phyloP scores from a whole-genome alignment of 345 rosid species.

The Pseudoturritis turrita region DNA sequence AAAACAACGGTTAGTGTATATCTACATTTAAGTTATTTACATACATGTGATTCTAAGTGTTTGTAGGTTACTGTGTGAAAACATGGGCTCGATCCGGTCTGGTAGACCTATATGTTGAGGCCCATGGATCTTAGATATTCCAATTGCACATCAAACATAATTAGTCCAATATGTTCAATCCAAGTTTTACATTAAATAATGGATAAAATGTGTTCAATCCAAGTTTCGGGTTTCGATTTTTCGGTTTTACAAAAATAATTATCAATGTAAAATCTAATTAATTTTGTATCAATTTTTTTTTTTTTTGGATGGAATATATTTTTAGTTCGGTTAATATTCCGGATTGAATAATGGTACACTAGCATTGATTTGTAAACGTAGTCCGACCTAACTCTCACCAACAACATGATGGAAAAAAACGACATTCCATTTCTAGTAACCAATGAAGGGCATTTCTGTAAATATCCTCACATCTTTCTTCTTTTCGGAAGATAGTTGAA shows the following conservation, averaged over 20 bases:
- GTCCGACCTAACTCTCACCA: slow-evolving; percentile 17
- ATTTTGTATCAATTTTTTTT: background rate
- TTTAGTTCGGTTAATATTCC: background rate
- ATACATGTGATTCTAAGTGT: too few species aligned
- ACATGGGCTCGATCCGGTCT: background rate
- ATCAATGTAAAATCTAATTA: background rate
- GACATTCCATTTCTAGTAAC: slow-evolving; percentile 4
- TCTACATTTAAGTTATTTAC: too few species aligned
- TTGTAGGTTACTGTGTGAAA: background rate
- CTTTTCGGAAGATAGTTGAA: background rate
- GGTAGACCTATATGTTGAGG: background rate
- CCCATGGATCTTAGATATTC: background rate
- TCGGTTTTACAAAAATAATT: background rate
- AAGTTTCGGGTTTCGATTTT: background rate
- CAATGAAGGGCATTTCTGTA: background rate
- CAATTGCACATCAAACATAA: background rate
- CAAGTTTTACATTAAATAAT: too few species aligned
- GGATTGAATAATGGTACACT: background rate
- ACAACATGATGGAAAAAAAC: background rate
- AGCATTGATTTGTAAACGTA: background rate
- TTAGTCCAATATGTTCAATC: too few species aligned
- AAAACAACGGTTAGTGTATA: background rate
- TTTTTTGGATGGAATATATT: background rate
- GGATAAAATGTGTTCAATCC: background rate
- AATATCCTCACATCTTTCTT: background rate